Conservation (phyloP, 768 basidiomycete species). For the Kwoniella newhampshirensis region DNA sequence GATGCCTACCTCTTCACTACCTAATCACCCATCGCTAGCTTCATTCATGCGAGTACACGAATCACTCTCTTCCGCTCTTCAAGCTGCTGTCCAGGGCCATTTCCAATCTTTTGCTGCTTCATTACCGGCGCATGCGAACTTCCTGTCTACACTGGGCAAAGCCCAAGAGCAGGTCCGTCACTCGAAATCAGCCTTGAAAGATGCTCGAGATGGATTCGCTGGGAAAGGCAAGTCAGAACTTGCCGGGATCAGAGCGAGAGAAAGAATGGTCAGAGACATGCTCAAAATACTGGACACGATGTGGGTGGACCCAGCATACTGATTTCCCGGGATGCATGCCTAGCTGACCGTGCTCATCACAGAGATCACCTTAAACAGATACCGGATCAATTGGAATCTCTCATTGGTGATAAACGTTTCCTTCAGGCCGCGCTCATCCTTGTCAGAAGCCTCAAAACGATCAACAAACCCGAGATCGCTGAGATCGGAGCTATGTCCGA, state of each 20-base stretch:
- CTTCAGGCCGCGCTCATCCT: slow-evolving; percentile 84
- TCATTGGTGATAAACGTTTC: slow-evolving; percentile 94
- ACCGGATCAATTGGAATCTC: slow-evolving; percentile 83
- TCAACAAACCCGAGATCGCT: slow-evolving; percentile 86
- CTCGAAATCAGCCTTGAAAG: slow-evolving; percentile 69
- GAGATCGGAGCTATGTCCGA: slow-evolving; percentile 95
- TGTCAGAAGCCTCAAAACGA: slow-evolving; percentile 80
- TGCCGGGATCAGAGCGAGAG: slow-evolving; percentile 69
- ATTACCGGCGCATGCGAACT: slow-evolving; percentile 79
- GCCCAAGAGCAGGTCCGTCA: slow-evolving; percentile 73
- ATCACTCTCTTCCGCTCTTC: slow-evolving; percentile 45
- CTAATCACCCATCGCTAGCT: slow-evolving; percentile 32
- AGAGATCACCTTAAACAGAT: slow-evolving; percentile 88
- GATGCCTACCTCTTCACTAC: slow-evolving; percentile 22
- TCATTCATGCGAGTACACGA: slow-evolving; percentile 47
- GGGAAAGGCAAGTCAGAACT: slow-evolving; percentile 49
- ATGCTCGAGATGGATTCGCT: slow-evolving; percentile 74
- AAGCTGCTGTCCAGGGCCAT: slow-evolving; percentile 63
- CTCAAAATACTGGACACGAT: slow-evolving; percentile 89
- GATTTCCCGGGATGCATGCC: no score
- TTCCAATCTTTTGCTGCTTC: slow-evolving; percentile 95
- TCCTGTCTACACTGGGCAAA: slow-evolving; percentile 68
- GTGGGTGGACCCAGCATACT: slow-evolving; percentile 57
- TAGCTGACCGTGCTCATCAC: slow-evolving; percentile 25
- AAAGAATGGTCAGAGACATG: slow-evolving; percentile 94